Evolutionary conservation across 208 protist genomes (phyloP), one percentile per base, ranked within the genome.

Genomic region (Leishmania major): DNA sequence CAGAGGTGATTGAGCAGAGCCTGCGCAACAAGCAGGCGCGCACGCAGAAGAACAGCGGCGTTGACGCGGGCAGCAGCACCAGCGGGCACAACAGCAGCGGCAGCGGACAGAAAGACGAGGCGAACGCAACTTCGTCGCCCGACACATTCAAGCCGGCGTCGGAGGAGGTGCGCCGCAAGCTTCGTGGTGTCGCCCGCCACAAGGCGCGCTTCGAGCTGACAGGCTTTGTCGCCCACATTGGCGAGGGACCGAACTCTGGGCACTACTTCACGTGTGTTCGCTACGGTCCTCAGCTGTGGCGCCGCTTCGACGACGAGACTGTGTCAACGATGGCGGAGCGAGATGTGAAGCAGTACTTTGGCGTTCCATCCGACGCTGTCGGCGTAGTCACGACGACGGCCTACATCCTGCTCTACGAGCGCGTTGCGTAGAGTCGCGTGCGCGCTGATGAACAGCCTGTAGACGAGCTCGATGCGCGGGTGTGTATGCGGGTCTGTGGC

Each of bases 201-300:
- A 97, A 96, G 85, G 90, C 90, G 25, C 91, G 92, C 64, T 98
- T 96, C 77, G 87, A 88, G 66, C 87, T 99, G 60, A 95, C 89
- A 40, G 97, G 94, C 37, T 97, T 98, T 72, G 95, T 99, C 5
- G 89, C 96, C 22, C 97, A 99, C 84, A 47, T 95, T 40, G 97
- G 97, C 25, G 86, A 91, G 55, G 93, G 92, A 11, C 93, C 95
- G 4, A 93, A 91, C 78, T 73, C 88, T 35, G 97, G 97, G 6
- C 97, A 99, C 82, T 99, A 99, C 87, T 93, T 98, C 77, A 95
- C 93, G n/a, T 95, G 96, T 70, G 89, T 97, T 15, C 92, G 93
- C 35, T 93, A 94, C 76, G 89, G 89, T 37, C 87, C 82, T 43
- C 88, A 93, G 62, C 78, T 94, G 64, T 99, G 97, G 96, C 84